Evolutionary conservation across 208 protist species (phyloP), one percentile per base, ranked within the genome.

Genomic region (Crithidia fasciculata): DNA sequence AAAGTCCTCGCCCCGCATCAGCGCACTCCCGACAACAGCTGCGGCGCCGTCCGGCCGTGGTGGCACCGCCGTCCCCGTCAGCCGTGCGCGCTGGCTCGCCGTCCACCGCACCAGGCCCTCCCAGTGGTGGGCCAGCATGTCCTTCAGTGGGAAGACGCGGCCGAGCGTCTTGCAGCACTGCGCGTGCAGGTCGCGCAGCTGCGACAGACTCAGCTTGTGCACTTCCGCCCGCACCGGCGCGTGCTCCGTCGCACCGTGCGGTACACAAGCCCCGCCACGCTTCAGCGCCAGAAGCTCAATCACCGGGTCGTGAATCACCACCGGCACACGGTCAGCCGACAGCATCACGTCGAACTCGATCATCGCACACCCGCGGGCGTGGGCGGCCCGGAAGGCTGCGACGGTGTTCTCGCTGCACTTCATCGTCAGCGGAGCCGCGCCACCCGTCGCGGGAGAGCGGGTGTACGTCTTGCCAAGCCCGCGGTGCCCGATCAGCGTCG

Each of bases 341-440:
- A 93, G 81, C 90, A 93, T 93, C 39, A 95, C 90, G 60, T 95
- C 90, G 52, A 95, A 88, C 76, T 95, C 88, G 19, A 95, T 83
- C 85, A 91, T 92, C 8, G 87, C 82, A 49, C 88, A 93, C 8
- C 85, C 82, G 19, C 90, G 86, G 10, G 73, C 74, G 71, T 95
- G 88, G 3, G 90, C 90, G 0, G 88, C 88, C 76, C 86, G 90
- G 28, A 95, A 82, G 2, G 90, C 59, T 61, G 86, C 77, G 45
- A 95, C 75, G 61, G 81, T 93, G 79, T 95, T 95, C 71, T 95
- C 88, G 40, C 83, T 86, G 55, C 92, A 85, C 74, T 92, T 91
- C 13, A 82, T 47, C 9, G 68, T 78, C 13, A 84, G 58, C 12
- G 74, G 54, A 12, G 62, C 56, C 40, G 61, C 64, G 39, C 76